Conservation (phyloP, 768 basidiomycete species). For the Mycena albidolilacea region DNA sequence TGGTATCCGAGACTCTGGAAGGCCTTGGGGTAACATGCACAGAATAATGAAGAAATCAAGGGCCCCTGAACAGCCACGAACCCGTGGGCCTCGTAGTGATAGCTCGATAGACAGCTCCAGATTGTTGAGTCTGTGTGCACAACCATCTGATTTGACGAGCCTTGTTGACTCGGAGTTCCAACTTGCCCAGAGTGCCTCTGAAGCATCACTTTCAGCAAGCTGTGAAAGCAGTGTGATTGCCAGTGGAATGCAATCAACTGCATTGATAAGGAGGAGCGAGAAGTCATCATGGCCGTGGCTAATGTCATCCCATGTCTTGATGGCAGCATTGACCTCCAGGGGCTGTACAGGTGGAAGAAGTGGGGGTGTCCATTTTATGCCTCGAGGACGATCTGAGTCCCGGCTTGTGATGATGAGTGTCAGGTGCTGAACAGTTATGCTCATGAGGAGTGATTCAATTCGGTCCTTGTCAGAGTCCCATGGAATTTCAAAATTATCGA, state of each 20-base stretch:
- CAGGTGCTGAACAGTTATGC: constrained; percentile 40
- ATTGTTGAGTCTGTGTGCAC: constrained; percentile 45
- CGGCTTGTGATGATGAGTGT: constrained; percentile 50
- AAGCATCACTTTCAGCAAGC: constrained; percentile 48
- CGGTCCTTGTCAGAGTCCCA: constrained; percentile 48
- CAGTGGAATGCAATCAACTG: constrained; percentile 51
- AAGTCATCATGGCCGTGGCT: constrained; percentile 43
- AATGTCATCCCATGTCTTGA: constrained; percentile 45
- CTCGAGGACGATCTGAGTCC: constrained; percentile 48
- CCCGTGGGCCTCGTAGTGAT: constrained; percentile 48
- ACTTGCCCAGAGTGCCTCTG: constrained; percentile 47
- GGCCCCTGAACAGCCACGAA: constrained; percentile 45
- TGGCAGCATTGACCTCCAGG: constrained; percentile 44
- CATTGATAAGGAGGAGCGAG: constrained; percentile 44
- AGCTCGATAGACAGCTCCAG: constrained; percentile 50
- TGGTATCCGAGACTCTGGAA: constrained; percentile 35
- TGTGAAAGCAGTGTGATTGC: constrained; percentile 51
- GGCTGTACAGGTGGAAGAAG: constrained; percentile 47
- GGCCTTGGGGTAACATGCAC: constrained; percentile 49
- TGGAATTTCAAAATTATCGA: constrained; percentile 54
- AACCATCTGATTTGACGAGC: constrained; percentile 43
- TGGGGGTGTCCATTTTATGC: constrained; percentile 42
- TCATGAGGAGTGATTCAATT: constrained; percentile 44
- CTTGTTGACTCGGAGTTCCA: constrained; percentile 48
- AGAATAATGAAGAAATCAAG: constrained; percentile 46